Conservation (phyloP, 1,284 basidiomycete species). For the Trichosporon faecale region DNA sequence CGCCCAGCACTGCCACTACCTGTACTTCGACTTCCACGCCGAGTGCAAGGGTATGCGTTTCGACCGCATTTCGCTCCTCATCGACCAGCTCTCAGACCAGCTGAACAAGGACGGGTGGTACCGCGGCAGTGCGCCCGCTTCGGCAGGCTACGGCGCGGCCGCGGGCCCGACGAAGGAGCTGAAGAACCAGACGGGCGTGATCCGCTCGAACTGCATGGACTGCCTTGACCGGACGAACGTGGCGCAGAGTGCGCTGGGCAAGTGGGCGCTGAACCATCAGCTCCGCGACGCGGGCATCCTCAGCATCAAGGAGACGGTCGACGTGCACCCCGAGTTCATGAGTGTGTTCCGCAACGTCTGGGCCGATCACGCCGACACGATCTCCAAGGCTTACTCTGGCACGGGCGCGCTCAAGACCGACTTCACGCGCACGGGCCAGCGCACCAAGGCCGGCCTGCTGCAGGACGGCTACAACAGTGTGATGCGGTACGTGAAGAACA, state of each 20-base stretch:
- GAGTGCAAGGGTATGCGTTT: conserved; percentile 95
- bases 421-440: conserved; percentile 89
- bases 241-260: conserved; percentile 82
- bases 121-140: conserved; percentile 28
- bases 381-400: conserved; percentile 88
- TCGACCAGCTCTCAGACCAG: conserved; percentile 73
- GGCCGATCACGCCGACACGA: conserved; percentile 93
- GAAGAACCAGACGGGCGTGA: conserved; percentile 50
- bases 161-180: conserved; percentile 29
- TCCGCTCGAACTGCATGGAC: conserved; percentile 69
- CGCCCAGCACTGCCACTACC: conserved; percentile 65
- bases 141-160: conserved; percentile 19
- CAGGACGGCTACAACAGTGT: conserved; percentile 86
- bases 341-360: conserved; percentile 90
- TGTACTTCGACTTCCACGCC: conserved; percentile 97
- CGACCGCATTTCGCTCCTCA: conserved; percentile 81
- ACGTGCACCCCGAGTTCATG: conserved; percentile 74
- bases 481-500: conserved; percentile 91
- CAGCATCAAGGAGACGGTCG: conserved; percentile 65
- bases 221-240: conserved; percentile 97
- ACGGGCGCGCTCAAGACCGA: conserved; percentile 96
- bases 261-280: conserved; percentile 78
- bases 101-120: conserved; percentile 67
- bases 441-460: conserved; percentile 72
- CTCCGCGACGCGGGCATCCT: conserved; percentile 70